Conservation (phyloP, 148 eudicot genomes). For the Cornus controversa region DNA sequence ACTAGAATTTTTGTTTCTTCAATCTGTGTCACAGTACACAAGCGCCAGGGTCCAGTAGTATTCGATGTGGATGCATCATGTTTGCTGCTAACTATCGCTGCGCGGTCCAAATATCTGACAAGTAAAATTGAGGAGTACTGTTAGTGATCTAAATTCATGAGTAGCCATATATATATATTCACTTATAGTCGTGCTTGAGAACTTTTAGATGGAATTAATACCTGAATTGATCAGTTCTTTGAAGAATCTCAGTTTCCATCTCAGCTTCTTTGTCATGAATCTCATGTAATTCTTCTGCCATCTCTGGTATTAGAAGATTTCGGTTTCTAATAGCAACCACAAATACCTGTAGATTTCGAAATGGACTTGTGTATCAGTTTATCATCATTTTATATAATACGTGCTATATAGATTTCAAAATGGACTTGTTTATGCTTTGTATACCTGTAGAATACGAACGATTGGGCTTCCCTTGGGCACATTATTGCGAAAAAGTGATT, state of each 20-base stretch:
- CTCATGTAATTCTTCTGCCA: slow-evolving; percentile 37
- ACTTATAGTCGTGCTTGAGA: neutral
- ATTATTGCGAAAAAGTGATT: slow-evolving; percentile 32
- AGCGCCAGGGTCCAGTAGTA: slow-evolving; percentile 24
- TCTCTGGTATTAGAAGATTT: slow-evolving; percentile 34
- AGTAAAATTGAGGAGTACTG: neutral
- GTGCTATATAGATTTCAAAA: neutral
- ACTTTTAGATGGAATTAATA: slow-evolving; percentile 5
- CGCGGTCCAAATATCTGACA: slow-evolving; percentile 39
- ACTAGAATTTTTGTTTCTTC: slow-evolving; percentile 49
- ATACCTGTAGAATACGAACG: slow-evolving; percentile 39
- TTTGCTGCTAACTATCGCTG: slow-evolving; percentile 30
- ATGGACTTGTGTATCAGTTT: slow-evolving; percentile 7
- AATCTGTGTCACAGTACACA: slow-evolving; percentile 49
- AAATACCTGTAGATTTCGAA: slow-evolving; percentile 43
- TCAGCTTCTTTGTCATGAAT: slow-evolving; percentile 28
- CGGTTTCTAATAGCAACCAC: slow-evolving; percentile 46
- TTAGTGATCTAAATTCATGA: neutral
- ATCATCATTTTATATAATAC: neutral
- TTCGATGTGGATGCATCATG: neutral
- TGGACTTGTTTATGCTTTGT: neutral
- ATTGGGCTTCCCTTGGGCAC: slow-evolving; percentile 44
- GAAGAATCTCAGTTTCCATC: slow-evolving; percentile 30
- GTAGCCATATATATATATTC: neutral
- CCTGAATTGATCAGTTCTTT: slow-evolving; percentile 48